These are phyloP conservation scores for Kokia cookei DNA, from an alignment of 441 rosid genomes.

Conservation along the genomic window DNA sequence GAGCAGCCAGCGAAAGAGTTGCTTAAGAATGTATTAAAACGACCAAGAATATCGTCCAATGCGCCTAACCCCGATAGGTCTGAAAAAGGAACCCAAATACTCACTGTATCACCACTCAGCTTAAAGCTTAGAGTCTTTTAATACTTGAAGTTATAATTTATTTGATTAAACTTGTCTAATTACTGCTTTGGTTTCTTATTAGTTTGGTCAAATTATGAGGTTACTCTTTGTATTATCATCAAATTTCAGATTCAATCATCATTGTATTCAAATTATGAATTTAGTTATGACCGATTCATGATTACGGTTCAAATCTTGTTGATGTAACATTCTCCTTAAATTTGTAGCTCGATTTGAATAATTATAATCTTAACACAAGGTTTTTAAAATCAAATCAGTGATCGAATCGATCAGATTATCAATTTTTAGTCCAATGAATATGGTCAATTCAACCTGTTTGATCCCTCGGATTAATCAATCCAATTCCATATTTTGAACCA, in stretches of 20 bases:
- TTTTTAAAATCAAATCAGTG: no score
- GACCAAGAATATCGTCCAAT: neutral
- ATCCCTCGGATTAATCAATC: no score
- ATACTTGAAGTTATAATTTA: neutral
- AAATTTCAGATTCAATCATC: neutral
- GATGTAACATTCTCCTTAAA: no score
- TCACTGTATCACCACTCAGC: neutral
- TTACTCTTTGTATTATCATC: neutral
- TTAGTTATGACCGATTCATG: no score
- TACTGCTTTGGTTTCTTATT: neutral
- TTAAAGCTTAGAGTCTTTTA: neutral
- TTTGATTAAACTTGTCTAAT: neutral
- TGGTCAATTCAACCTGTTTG: no score
- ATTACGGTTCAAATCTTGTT: no score
- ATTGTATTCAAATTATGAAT: no score
- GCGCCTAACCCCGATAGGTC: neutral
- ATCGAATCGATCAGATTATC: no score
- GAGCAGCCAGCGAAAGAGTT: neutral
- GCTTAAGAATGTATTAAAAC: neutral
- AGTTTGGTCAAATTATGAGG: neutral
- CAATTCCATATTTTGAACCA: no score
- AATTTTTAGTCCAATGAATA: no score
- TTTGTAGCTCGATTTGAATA: no score
- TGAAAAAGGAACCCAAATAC: neutral
- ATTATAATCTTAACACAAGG: no score